Evolutionary conservation across 345 rosid genomes (phyloP).

Genomic region (Lepidium africanum): DNA sequence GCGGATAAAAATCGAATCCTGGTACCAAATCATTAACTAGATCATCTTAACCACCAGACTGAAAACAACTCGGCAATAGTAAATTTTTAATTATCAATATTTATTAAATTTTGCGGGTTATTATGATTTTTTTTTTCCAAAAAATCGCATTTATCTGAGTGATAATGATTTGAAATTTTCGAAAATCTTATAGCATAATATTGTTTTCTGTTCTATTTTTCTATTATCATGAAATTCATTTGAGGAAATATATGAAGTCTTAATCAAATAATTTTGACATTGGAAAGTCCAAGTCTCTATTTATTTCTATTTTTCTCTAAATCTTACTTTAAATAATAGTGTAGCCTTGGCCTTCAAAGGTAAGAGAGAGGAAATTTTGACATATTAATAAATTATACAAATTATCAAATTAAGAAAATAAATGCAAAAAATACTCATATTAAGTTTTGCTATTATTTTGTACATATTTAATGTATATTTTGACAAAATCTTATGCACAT

Average conservation of each 20-base stretch:
- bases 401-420: background rate
- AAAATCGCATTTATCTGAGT: no score
- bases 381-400: background rate
- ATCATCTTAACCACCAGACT: no score
- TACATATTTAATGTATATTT: background rate
- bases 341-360: background rate
- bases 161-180: no score
- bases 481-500: background rate
- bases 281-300: background rate
- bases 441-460: background rate
- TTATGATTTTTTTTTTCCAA: no score
- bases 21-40: no score
- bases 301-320: background rate
- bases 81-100: background rate
- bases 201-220: background rate
- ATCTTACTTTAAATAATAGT: conserved; percentile 1
- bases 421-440: background rate
- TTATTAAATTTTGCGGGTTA: background rate
- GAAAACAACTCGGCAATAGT: no score
- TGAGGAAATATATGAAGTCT: background rate
- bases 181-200: no score
- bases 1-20: no score
- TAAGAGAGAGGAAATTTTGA: background rate
- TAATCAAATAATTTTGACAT: conserved; percentile 19
- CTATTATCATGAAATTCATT: background rate